Evolutionary conservation across 352 stramenopile species (phyloP).

Genomic region (Phytophthora citrophthora): DNA sequence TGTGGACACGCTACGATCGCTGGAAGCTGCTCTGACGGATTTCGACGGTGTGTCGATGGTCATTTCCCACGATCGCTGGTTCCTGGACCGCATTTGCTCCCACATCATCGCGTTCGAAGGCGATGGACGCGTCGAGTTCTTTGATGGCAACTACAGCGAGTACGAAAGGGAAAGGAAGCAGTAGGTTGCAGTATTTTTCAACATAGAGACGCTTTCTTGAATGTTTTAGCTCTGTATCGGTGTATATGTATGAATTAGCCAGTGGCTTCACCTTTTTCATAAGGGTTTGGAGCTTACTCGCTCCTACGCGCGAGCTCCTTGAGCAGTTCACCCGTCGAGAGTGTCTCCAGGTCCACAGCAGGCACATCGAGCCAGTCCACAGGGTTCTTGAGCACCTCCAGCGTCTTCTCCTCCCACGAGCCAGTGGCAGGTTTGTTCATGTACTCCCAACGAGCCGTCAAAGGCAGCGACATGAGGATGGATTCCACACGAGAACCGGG

Average conservation of each 20-base stretch:
- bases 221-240: neutral
- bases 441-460: slow-evolving; percentile 98
- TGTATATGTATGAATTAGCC: slow-evolving; percentile 2
- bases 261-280: neutral
- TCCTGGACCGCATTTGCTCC: slow-evolving; percentile 94
- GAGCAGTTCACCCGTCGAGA: slow-evolving; percentile 78
- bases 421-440: slow-evolving; percentile 88
- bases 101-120: slow-evolving; percentile 89
- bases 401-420: slow-evolving; percentile 93
- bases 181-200: slow-evolving; percentile 1
- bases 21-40: slow-evolving; percentile 85
- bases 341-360: slow-evolving; percentile 67
- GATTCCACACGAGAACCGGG: slow-evolving; percentile 96
- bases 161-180: slow-evolving; percentile 80
- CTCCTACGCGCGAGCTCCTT: slow-evolving; percentile 81
- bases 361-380: slow-evolving; percentile 94
- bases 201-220: neutral
- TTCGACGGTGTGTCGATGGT: slow-evolving; percentile 95
- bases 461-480: slow-evolving; percentile 98
- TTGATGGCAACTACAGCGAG: slow-evolving; percentile 89
- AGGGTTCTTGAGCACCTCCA: slow-evolving; percentile 94
- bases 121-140: slow-evolving; percentile 76
- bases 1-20: slow-evolving; percentile 85
- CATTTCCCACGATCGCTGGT: slow-evolving; percentile 96
- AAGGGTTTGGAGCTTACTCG: slow-evolving; percentile 27